A percentile compares a stretch with the other conserved stretches of the same genome.
phyloP scores from a whole-genome alignment of 805 yeast species.

The Metschnikowia bowlesiae region DNA sequence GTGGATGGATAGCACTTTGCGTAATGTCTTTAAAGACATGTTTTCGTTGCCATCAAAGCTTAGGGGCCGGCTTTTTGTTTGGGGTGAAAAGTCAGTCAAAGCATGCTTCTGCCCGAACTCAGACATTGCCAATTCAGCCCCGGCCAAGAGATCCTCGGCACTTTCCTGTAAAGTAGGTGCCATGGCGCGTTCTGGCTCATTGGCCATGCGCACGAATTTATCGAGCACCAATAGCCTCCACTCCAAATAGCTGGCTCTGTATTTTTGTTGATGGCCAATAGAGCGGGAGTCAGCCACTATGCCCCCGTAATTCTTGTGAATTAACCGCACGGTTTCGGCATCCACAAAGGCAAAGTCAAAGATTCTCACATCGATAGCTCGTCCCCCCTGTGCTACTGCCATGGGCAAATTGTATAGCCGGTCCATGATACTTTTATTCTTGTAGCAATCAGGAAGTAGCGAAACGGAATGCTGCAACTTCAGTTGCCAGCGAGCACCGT shows the following conservation, averaged over 20 bases:
- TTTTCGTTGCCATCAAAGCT: neutral
- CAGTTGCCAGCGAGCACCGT: slow-evolving; percentile 10
- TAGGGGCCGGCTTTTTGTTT: neutral
- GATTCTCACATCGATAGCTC: slow-evolving; percentile 11
- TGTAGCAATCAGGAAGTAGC: slow-evolving; percentile 6
- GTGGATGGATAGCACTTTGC: slow-evolving; percentile 2
- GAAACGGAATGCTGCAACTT: neutral
- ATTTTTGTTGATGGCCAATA: slow-evolving; percentile 2
- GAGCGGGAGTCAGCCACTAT: neutral
- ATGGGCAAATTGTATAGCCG: slow-evolving; percentile 3
- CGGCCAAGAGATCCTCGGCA: slow-evolving; percentile 3
- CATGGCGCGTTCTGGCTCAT: neutral
- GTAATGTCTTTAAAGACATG: neutral
- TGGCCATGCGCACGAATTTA: slow-evolving; percentile 5
- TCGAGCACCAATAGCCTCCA: slow-evolving; percentile 13
- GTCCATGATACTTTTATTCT: neutral
- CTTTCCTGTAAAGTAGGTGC: slow-evolving; percentile 1
- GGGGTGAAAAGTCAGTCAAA: slow-evolving; percentile 3
- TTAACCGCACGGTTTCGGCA: slow-evolving; percentile 9
- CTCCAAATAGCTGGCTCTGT: slow-evolving; percentile 9
- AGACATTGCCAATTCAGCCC: slow-evolving; percentile 6
- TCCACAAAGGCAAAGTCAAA: slow-evolving; percentile 13
- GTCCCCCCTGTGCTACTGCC: neutral
- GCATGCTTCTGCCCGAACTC: slow-evolving; percentile 3
- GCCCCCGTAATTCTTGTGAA: slow-evolving; percentile 4